Base-by-base conservation (phyloP, 306 rosid species). In the Lotus japonicus region DNA sequence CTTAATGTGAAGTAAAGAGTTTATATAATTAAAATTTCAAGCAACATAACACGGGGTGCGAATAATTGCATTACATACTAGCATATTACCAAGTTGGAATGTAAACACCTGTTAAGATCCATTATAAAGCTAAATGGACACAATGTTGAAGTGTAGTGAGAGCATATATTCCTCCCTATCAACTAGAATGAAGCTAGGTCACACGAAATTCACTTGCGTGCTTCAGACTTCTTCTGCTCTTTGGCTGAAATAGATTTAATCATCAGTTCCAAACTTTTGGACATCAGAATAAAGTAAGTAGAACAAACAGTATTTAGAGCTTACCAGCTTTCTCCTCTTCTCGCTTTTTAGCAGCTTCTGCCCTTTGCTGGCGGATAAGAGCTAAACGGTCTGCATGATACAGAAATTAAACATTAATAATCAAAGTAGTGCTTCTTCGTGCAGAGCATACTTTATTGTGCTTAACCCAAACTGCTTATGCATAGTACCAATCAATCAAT, bases 251-350 rank as follows among this genome's bases (percentile, higher is more conserved):
- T 15, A 44, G 5, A 55, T 39, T 55, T 33, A 54, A 14, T 18
- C 3, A 42, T 81, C 71, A 76, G 72, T 61, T 69, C 43, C 31
- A 66, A 11, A 58, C 8, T 44, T 65, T 62, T 58, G 16, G 19
- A 31, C 41, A 15, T 56, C n/a, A n/a, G 23, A 12, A 53, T 41
- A 39, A 54, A 49, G 51, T 14, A 5, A 49, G 67, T 18, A 72
- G 10, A 54, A 21, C 39, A 50, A 43, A 53, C 43, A 15, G 53
- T 67, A 11, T 38, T 23, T 59, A 19, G 48, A 70, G 33, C 74
- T 55, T 83, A 89, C 98, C 95, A 58, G 92, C 89, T 65, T 83
- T 89, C 74, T 89, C 98, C 80, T 92, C 97, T 51, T 88, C 88
- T 61, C 95, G 71, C 83, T 88, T 92, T 66, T 75, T 86, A 55